Base-by-base conservation (phyloP, 805 yeast species). In the Lipomyces starkeyi region DNA sequence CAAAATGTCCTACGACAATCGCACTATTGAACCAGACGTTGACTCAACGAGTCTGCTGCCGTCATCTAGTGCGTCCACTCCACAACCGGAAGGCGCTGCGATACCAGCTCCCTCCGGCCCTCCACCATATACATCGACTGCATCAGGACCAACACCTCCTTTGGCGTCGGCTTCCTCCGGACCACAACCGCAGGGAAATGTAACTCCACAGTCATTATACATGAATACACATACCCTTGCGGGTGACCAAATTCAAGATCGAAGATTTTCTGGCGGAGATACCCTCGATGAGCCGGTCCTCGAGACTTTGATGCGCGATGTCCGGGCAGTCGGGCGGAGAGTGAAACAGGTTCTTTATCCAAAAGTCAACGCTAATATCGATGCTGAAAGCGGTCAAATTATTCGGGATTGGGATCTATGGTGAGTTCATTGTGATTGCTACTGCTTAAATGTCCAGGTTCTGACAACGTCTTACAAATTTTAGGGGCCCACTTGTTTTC, bases 221-320 rank as follows among this genome's bases (percentile, higher is more conserved):
- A 62, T 22, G 40, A 47, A 57, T 35, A 32, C 61, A 32, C 63
- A 66, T 52, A 58, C 65, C 2, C 56, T 71, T 9, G 73, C 69
- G 37, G 75, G 75, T 25, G 75, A 73, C 53, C 73, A 64, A 58
- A 62, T 73, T 35, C 88, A 86, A 74, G 82, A 87, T 32, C 74
- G 81, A 17, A 84, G 86, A 69, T 87, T 83, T 74, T 76, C 86
- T 25, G 92, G 92, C 1, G 90, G 91, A 35, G 90, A 88, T 74
- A 88, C 93, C 2, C 78, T 88, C 13, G 91, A 89, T 74, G 93
- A 88, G 77, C 91, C 92, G 0, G 88, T 88, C 8, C 75, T 80
- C 74, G 79, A 82, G 40, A 88, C 93, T 0, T 77, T 88, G 7
- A 72, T 78, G 73, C 78, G 87, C 49, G 87, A 84, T 68, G 70